Evolutionary conservation across 768 basidiomycete species (phyloP), one percentile per base, ranked within the genome.

Genomic region (Lentinus tigrinus): DNA sequence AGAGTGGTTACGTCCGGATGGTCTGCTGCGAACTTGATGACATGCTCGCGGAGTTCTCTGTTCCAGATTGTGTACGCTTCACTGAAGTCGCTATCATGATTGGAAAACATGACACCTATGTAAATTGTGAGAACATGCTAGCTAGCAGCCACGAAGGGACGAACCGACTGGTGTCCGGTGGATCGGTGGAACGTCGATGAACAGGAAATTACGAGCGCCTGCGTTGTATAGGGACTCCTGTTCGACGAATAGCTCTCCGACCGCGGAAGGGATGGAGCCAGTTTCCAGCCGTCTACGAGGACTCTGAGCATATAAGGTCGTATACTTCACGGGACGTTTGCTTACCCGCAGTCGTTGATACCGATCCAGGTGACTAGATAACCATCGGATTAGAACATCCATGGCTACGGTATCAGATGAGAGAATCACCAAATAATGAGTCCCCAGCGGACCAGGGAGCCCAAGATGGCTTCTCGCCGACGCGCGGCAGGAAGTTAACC

Each of bases 321-420:
- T 9, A 40, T 34, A 1, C 8, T 37, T 34, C 13, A 11, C 19
- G 7, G 13, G 28, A 17, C 6, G 14, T 3, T 6, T 17, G 61
- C 77, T 49, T 67, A 83, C 82, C 75, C 81, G 74, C 81, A 80
- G 69, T 87, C 86, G 57, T 88, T 88, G 56, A 87, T 87, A 3
- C 87, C 86, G 47, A 85, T 73, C 83, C 84, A 87, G 3, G 81
- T 84, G 5, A 84, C 85, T 87, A 54, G 19, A n/a, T 16, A 39
- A n/a, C 40, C 19, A 19, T 24, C 2, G 27, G 10, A 31, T 56
- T 26, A 53, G 39, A 16, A 38, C 24, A 36, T 10, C 23, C 34
- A 37, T 36, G 6, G n/a, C n/a, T 8, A 3, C 2, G 4, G 17
- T 27, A 52, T 27, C 11, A 38, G 48, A 24, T 11, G n/a, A 44